Conservation (phyloP, 108 stramenopile species). For the Stephanodiscus triporus region DNA sequence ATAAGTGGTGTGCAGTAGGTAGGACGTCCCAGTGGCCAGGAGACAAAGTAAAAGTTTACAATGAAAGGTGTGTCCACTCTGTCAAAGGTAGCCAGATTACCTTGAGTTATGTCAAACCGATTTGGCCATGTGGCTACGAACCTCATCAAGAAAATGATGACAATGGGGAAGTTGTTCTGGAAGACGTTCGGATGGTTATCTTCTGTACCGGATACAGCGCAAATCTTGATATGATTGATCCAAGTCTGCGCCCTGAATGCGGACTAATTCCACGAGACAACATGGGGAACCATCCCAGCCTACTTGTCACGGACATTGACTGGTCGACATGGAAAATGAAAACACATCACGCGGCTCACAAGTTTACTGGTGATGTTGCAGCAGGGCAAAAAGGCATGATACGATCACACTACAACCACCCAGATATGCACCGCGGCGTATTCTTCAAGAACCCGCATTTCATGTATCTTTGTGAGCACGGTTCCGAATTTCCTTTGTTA, state of each 20-base stretch:
- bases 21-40: constrained; percentile 49
- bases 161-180: neutral
- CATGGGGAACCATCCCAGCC: neutral
- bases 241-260: neutral
- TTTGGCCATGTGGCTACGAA: neutral
- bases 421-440: constrained; percentile 19
- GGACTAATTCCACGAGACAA: neutral
- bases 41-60: neutral
- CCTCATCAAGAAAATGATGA: neutral
- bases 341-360: neutral
- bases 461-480: constrained; percentile 15
- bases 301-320: neutral
- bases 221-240: neutral
- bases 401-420: neutral
- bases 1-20: neutral
- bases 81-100: neutral
- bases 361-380: constrained; percentile 1
- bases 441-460: constrained; percentile 24
- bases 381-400: neutral
- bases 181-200: constrained; percentile 34
- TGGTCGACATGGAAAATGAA: constrained; percentile 17
- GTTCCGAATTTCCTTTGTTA: constrained; percentile 13
- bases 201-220: constrained; percentile 27
- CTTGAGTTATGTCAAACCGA: neutral
- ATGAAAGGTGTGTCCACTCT: neutral